Evolutionary conservation across 768 basidiomycete genomes (phyloP).

Genomic region (Boletus bicolor): DNA sequence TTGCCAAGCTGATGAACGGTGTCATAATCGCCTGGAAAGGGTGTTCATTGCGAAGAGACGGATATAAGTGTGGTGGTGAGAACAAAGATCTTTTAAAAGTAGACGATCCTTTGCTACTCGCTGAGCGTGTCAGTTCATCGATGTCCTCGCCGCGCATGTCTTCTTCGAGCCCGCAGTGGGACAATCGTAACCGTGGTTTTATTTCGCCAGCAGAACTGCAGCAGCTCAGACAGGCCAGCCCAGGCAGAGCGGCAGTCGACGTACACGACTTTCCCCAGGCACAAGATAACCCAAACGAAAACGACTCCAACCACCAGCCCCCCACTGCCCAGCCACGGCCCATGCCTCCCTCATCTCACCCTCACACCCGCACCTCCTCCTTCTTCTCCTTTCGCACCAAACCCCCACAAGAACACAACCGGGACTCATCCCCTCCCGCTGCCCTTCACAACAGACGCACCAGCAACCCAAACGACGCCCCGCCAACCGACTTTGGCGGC

Average conservation of each 20-base stretch:
- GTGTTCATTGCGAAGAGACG: not conserved
- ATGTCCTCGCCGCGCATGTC: conserved; percentile 18
- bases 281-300: conserved; percentile 20
- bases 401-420: conserved; percentile 21
- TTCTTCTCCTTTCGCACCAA: conserved; percentile 61
- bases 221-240: conserved; percentile 33
- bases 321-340: conserved; percentile 22
- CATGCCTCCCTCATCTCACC: conserved; percentile 23
- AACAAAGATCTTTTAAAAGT: not conserved
- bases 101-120: conserved; percentile 6
- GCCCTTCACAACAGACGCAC: conserved; percentile 14
- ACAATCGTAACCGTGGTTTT: conserved; percentile 33
- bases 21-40: too few species aligned
- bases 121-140: not conserved
- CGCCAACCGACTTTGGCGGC: conserved; percentile 22
- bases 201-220: conserved; percentile 34
- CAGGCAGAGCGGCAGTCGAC: conserved; percentile 24
- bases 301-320: conserved; percentile 11
- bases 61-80: not conserved
- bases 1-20: not conserved
- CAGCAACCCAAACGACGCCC: conserved; percentile 10
- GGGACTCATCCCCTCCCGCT: conserved; percentile 20
- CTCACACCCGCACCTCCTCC: conserved; percentile 57
- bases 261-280: conserved; percentile 32
- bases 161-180: conserved; percentile 36